Percentiles rank a stretch among this genome's conserved stretches.
phyloP scores from a whole-genome alignment of 2,329 filamentous ascomycete species.

The Beauveria scarabaeidicola region DNA sequence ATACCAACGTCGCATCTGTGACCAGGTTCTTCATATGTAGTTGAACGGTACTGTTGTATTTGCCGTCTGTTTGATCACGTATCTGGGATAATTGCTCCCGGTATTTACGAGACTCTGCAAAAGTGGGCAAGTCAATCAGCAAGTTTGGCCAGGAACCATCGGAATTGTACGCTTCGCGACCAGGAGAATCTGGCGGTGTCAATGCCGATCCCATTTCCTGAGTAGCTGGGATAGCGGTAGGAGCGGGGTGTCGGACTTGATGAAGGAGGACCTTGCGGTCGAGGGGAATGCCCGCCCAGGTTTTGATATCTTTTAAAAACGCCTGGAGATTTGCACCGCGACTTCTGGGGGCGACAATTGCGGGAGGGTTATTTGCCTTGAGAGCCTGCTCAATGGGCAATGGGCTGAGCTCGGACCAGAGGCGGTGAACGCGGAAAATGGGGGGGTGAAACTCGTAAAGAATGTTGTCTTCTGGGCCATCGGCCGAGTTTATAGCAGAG shows the following conservation, averaged over 20 bases:
- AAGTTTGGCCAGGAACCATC: slow-evolving; percentile 32
- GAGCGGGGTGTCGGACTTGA: slow-evolving; percentile 38
- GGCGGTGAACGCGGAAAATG: slow-evolving; percentile 73
- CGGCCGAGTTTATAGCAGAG: slow-evolving; percentile 67
- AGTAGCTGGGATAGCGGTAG: slow-evolving; percentile 29
- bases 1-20: slow-evolving; percentile 67
- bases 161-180: slow-evolving; percentile 19
- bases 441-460: slow-evolving; percentile 79
- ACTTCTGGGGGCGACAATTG: slow-evolving; percentile 62
- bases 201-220: slow-evolving; percentile 28
- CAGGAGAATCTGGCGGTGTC: slow-evolving; percentile 34
- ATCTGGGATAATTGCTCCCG: slow-evolving; percentile 17
- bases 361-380: slow-evolving; percentile 51
- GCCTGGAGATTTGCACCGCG: slow-evolving; percentile 59
- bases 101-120: slow-evolving; percentile 30
- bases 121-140: slow-evolving; percentile 43
- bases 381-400: slow-evolving; percentile 48
- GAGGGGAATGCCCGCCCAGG: slow-evolving; percentile 55
- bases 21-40: slow-evolving; percentile 59
- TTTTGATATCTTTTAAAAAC: slow-evolving; percentile 72
- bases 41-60: slow-evolving; percentile 67
- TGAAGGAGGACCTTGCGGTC: slow-evolving; percentile 71
- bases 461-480: slow-evolving; percentile 54
- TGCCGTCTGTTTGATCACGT: slow-evolving; percentile 63
- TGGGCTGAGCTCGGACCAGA: slow-evolving; percentile 55